Conservation (phyloP, 176 grass and related monocot species). For the Sorghum bicolor region Sorghum_bicolor_NCBIv3 NC_012876.2:880001-880500, state of each 20-base stretch:
- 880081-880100: no score
- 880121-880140: no score
- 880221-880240: not conserved
- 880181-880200: conserved; percentile 1
- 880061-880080: no score
- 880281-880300: not conserved
- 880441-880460: conserved; percentile 27
- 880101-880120: no score
- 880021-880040: no score
- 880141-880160: no score
- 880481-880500: conserved; percentile 17
- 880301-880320: not conserved
- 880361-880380: conserved; percentile 27
- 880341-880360: conserved; percentile 9
- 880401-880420: conserved; percentile 27
- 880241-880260: not conserved
- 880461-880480: conserved; percentile 14
- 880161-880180: conserved; percentile 22
- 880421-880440: conserved; percentile 52
- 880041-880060: no score
- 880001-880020: no score
- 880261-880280: not conserved
- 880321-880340: not conserved
- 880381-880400: conserved; percentile 21
- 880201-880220: conserved; percentile 26